A percentile compares a stretch with the other conserved stretches of the same genome.
phyloP scores from a whole-genome alignment of 441 rosid species.

The Croton setiger region DNA sequence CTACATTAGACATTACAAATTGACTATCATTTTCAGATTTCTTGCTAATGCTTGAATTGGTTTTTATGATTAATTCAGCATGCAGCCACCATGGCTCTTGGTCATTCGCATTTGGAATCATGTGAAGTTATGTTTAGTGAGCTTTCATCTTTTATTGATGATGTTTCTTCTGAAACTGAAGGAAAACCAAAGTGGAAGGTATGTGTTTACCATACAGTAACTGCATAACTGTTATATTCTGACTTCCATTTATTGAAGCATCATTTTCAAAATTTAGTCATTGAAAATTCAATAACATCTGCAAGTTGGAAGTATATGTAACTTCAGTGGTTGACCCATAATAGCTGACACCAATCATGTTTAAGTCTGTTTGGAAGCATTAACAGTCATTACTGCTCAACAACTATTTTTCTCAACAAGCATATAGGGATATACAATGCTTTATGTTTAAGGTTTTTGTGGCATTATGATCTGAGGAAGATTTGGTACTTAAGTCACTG shows the following conservation, averaged over 20 bases:
- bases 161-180: conserved; percentile 92
- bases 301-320: background rate
- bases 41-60: conserved; percentile 23
- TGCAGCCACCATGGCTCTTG: conserved; percentile 99
- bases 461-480: conserved; percentile 3
- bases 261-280: background rate
- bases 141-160: conserved; percentile 91
- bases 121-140: conserved; percentile 96
- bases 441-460: conserved; percentile 6
- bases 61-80: conserved; percentile 51
- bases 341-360: background rate
- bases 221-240: background rate
- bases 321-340: background rate
- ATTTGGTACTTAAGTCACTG: background rate
- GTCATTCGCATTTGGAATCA: conserved; percentile 97
- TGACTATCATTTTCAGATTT: conserved; percentile 9
- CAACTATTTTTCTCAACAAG: background rate
- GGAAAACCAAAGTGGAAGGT: conserved; percentile 99
- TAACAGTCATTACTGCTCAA: background rate
- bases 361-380: background rate
- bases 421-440: background rate
- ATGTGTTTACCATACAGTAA: conserved; percentile 17
- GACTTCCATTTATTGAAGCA: conserved; percentile 4
- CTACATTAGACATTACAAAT: conserved; percentile 6
- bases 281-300: background rate